phyloP scores from a whole-genome alignment of 2,329 filamentous ascomycete species.

The Fusarium abutilonis region DNA sequence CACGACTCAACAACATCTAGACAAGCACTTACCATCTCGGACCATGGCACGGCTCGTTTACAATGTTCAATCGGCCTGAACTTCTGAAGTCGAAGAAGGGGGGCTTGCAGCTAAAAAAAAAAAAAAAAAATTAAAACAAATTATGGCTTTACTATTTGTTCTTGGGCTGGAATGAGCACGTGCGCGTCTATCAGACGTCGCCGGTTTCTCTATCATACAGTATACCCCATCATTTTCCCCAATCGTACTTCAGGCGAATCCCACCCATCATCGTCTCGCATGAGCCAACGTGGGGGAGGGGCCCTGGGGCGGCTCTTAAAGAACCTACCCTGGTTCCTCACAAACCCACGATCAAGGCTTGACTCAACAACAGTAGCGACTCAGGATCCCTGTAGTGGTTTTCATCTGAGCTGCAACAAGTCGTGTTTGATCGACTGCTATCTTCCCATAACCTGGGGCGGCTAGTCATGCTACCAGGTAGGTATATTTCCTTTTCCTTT shows the following conservation, averaged over 20 bases:
- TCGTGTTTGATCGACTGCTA: constrained; percentile 14
- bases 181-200: constrained; percentile 33
- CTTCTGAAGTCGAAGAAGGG: constrained; percentile 1
- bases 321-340: constrained; percentile 28
- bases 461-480: constrained; percentile 17
- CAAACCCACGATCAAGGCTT: constrained; percentile 26
- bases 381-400: constrained; percentile 31
- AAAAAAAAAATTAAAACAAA: background rate
- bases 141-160: constrained; percentile 33
- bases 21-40: constrained; percentile 6
- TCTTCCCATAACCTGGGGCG: constrained; percentile 5
- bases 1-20: background rate
- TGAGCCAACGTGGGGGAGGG: constrained; percentile 44
- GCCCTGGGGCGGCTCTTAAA: constrained; percentile 33
- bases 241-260: constrained; percentile 26
- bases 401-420: constrained; percentile 11
- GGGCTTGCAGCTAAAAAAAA: constrained; percentile 17
- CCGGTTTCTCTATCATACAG: constrained; percentile 17
- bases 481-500: constrained; percentile 8
- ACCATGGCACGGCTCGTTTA: constrained; percentile 22
- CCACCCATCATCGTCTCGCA: constrained; percentile 44
- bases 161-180: constrained; percentile 38
- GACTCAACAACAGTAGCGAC: constrained; percentile 23
- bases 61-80: constrained; percentile 11
- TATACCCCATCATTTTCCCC: constrained; percentile 21